phyloP scores from a whole-genome alignment of 1,139 yeast species.

The Geotrichum reessii region DNA sequence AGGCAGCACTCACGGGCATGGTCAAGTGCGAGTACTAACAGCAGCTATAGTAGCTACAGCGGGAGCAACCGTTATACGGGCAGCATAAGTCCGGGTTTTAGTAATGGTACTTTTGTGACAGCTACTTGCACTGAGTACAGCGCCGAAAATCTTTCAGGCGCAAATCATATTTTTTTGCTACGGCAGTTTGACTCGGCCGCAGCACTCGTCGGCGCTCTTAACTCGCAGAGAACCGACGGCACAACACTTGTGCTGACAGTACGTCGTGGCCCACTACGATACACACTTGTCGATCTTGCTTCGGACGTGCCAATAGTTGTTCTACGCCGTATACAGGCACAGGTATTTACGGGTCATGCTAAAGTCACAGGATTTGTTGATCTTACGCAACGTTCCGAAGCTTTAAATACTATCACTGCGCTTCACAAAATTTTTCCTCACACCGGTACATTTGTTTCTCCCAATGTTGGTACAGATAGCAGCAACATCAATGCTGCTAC shows the following conservation, averaged over 20 bases:
- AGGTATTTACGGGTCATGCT: background rate
- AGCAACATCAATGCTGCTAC: background rate
- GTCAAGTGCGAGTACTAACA: background rate
- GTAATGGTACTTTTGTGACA: background rate
- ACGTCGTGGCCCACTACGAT: background rate
- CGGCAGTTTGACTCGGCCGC: background rate
- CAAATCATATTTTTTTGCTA: background rate
- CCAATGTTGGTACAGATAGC: background rate
- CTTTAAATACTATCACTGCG: background rate
- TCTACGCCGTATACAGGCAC: background rate
- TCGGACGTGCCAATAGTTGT: background rate
- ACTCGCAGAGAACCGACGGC: background rate
- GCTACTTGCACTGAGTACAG: background rate
- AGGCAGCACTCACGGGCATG: background rate
- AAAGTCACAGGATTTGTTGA: background rate
- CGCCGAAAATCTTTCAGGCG: background rate
- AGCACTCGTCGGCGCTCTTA: background rate
- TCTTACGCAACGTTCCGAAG: background rate
- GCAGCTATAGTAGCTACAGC: background rate
- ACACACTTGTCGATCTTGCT: background rate
- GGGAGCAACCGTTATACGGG: background rate
- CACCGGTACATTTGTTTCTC: background rate
- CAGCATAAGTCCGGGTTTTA: background rate
- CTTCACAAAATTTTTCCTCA: background rate
- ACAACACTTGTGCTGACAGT: background rate